Evolutionary conservation across 805 yeast species (phyloP), one percentile per base, ranked within the genome.

Genomic region (Tetrapisispora pingtungensis): DNA sequence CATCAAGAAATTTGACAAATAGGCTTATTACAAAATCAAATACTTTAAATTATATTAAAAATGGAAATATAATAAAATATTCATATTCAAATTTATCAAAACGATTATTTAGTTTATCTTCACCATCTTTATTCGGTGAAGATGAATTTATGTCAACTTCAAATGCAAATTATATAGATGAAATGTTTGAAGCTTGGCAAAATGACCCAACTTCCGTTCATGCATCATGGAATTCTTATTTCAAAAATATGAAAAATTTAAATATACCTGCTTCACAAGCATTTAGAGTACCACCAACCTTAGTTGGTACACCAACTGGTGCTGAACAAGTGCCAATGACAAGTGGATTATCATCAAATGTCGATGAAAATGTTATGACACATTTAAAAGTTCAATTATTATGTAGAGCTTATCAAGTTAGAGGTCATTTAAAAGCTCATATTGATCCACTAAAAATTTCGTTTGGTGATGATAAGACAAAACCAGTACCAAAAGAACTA

Each of bases 371-470:
- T 52, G 86, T 89, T 37, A 74, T 84, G 51, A 75, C 85, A 50
- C 97, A 93, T 66, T 77, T 93, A 73, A 93, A 93, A 67, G 94
- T 88, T 15, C 99, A 93, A 74, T 77, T 93, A 56, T 75, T 93
- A 57, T 97, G 94, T 51, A 84, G 99, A 67, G 98, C 98, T 27
- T 93, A 89, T 70, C 98, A 93, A 72, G 98, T 93, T 43, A 81
- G 97, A 68, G 99, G 98, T 54, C 99, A 93, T 67, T 84, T 81
- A 66, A 86, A 85, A 71, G 97, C 97, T 38, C 82, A 80, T 57
- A 81, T 88, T 49, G 99, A 93, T 67, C 99, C 99, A n/a, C 72
- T 93, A 61, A 90, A 84, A 32, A 84, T 90, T 59, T 78, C 89
- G 17, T 85, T 80, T 61, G 97, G 93, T 55, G 84, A 78, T 58